A percentile compares a stretch with the other conserved stretches of the same genome.
Evolutionary conservation across 257 asterid genomes (phyloP).

Genomic region (Solanum etuberosum): DNA sequence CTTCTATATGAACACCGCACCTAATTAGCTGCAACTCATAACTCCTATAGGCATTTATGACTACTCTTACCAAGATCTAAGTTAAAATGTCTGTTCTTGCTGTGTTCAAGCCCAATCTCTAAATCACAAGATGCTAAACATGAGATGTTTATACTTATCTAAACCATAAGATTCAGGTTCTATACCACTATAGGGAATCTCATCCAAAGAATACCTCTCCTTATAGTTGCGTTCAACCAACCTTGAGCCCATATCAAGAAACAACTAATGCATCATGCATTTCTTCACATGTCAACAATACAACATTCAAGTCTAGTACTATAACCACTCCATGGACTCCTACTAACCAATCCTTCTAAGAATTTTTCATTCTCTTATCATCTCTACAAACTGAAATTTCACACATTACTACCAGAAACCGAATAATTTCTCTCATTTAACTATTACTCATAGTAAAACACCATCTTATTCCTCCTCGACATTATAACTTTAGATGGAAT

Average conservation of each 20-base stretch:
- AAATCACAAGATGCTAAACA: neutral
- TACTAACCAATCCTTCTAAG: neutral
- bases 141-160: neutral
- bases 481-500: neutral
- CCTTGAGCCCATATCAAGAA: neutral
- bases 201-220: neutral
- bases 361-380: no score
- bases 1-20: neutral
- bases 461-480: neutral
- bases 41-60: neutral
- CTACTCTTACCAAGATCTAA: neutral
- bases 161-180: neutral
- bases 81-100: neutral
- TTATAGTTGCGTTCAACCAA: neutral
- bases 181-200: neutral
- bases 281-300: neutral
- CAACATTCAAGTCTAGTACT: neutral
- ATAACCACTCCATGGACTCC: neutral
- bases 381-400: neutral
- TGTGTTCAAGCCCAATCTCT: neutral
- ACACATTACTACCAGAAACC: neutral
- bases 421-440: neutral
- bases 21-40: neutral
- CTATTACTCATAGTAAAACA: neutral
- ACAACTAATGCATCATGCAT: neutral